Evolutionary conservation across 202 grass and related monocot species (phyloP).

Genomic region (Musa balbisiana): DNA sequence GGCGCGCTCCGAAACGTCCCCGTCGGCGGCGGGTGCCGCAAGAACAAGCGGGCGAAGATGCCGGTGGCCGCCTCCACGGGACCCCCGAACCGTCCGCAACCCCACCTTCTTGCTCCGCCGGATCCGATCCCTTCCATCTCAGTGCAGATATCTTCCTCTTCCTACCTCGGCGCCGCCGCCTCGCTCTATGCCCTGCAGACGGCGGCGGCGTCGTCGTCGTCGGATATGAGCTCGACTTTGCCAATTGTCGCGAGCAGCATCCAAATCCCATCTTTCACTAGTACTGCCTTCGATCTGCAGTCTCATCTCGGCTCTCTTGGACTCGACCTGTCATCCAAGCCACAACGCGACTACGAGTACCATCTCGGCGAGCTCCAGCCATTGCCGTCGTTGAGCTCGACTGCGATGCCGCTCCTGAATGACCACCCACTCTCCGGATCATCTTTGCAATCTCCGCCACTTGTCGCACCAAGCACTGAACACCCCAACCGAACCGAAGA

Average conservation of each 20-base stretch:
- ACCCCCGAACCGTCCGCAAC: neutral
- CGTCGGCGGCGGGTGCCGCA: slow-evolving; percentile 43
- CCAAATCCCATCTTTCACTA: neutral
- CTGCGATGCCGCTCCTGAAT: neutral
- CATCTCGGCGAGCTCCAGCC: slow-evolving; percentile 25
- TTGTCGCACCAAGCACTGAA: slow-evolving; percentile 16
- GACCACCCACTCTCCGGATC: slow-evolving; percentile 15
- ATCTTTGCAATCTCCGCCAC: neutral
- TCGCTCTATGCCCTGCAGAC: neutral
- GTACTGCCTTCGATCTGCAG: slow-evolving; percentile 4
- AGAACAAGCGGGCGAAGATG: slow-evolving; percentile 38
- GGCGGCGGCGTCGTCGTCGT: neutral
- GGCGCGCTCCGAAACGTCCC: slow-evolving; percentile 46
- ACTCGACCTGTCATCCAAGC: neutral
- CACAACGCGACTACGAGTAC: slow-evolving; percentile 17
- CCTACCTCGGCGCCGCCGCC: slow-evolving; percentile 8
- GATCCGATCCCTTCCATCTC: slow-evolving; percentile 16
- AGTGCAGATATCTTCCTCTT: neutral
- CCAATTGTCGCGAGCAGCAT: neutral
- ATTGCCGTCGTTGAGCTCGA: neutral
- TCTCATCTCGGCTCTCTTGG: neutral
- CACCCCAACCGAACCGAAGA: slow-evolving; percentile 23
- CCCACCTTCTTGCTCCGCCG: slow-evolving; percentile 9
- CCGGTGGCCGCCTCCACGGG: neutral
- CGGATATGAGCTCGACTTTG: neutral